phyloP scores from a whole-genome alignment of 805 yeast species.

The Metschnikowia matae region DNA sequence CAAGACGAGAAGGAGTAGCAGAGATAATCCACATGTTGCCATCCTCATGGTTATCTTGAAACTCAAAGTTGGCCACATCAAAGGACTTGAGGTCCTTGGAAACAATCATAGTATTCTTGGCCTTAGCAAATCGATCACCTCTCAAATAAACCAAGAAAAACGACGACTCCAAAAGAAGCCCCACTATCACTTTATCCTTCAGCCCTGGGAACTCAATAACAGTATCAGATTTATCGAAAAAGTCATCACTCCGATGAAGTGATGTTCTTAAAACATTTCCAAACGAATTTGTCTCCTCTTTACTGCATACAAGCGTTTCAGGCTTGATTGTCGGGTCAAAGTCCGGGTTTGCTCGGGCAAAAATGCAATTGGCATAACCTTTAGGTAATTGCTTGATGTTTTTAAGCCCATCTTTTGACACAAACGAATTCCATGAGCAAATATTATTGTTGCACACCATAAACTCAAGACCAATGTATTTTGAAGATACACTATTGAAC shows the following conservation, averaged over 20 bases:
- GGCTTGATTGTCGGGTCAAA: conserved; percentile 17
- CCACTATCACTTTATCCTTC: not conserved
- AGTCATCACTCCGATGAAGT: conserved; percentile 42
- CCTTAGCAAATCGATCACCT: conserved; percentile 39
- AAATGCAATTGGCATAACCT: conserved; percentile 28
- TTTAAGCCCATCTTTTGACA: conserved; percentile 43
- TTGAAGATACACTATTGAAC: conserved; percentile 35
- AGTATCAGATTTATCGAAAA: conserved; percentile 29
- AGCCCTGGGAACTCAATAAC: not conserved
- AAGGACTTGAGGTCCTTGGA: conserved; percentile 46
- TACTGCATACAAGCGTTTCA: conserved; percentile 29
- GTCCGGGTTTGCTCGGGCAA: conserved; percentile 29
- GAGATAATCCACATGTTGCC: conserved; percentile 40
- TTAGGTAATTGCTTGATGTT: conserved; percentile 25
- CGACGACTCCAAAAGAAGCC: conserved; percentile 22
- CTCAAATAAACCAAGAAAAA: conserved; percentile 40
- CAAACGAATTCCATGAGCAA: conserved; percentile 29
- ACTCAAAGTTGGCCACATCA: conserved; percentile 36
- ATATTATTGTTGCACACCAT: conserved; percentile 21
- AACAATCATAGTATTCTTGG: conserved; percentile 38
- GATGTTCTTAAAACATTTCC: conserved; percentile 37
- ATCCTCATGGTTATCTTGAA: conserved; percentile 23
- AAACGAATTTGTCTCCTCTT: conserved; percentile 33
- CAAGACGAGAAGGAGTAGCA: conserved; percentile 33
- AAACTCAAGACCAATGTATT: conserved; percentile 29